Evolutionary conservation across 768 basidiomycete genomes (phyloP).

Genomic region (Pilatotrama ljubarskyi): DNA sequence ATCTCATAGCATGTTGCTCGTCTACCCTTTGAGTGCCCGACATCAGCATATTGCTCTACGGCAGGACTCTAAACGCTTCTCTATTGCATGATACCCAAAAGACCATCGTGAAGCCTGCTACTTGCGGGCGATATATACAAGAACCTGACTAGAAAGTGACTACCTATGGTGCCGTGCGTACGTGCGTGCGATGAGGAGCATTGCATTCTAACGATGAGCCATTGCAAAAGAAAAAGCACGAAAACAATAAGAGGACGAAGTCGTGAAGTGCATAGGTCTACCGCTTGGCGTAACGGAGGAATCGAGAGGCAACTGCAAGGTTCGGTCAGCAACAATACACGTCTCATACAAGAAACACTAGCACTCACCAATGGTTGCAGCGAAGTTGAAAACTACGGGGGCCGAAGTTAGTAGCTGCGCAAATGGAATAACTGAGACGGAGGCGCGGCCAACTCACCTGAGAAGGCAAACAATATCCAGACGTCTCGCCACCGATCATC

Average conservation of each 20-base stretch:
- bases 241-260: neutral
- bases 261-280: conserved; percentile 29
- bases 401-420: neutral
- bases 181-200: neutral
- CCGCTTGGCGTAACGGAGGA: conserved; percentile 70
- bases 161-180: neutral
- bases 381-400: conserved; percentile 63
- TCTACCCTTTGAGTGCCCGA: no score
- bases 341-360: no score
- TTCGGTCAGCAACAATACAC: neutral
- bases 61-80: no score
- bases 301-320: conserved; percentile 60
- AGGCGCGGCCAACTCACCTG: conserved; percentile 40
- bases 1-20: no score
- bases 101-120: no score
- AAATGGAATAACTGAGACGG: neutral
- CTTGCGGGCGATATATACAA: no score
- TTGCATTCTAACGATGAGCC: neutral
- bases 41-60: no score
- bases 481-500: conserved; percentile 66
- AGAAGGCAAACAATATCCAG: conserved; percentile 64
- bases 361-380: conserved; percentile 51
- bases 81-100: no score
- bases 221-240: neutral
- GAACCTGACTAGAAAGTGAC: neutral